Evolutionary conservation across 768 basidiomycete species (phyloP).

Genomic region (Amanita phalloides): DNA sequence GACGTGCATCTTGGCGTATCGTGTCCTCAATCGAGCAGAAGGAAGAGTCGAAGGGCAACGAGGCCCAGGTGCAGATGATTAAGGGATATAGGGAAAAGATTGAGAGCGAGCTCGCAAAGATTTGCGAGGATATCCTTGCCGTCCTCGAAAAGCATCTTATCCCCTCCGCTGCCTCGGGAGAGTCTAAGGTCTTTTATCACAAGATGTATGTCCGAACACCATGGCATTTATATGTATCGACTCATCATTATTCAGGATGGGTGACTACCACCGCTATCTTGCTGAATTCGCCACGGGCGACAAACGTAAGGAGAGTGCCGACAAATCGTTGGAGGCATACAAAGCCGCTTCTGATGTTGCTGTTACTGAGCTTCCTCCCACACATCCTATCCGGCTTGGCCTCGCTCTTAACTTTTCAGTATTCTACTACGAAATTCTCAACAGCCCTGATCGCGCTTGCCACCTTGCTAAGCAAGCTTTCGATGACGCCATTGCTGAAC

Average conservation of each 20-base stretch:
- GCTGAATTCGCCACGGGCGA: slow-evolving; percentile 98
- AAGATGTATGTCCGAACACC: slow-evolving; percentile 64
- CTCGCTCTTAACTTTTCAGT: slow-evolving; percentile 99
- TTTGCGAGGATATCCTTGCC: slow-evolving; percentile 97
- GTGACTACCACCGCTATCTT: slow-evolving; percentile 98
- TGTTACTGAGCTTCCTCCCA: slow-evolving; percentile 88
- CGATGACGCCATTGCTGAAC: slow-evolving; percentile 97
- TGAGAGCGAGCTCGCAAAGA: slow-evolving; percentile 91
- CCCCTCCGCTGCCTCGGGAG: slow-evolving; percentile 91
- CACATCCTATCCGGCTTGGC: slow-evolving; percentile 97
- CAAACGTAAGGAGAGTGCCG: slow-evolving; percentile 93
- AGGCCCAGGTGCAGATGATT: slow-evolving; percentile 93
- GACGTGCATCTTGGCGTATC: slow-evolving; percentile 96
- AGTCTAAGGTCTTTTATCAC: slow-evolving; percentile 99
- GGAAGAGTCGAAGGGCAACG: slow-evolving; percentile 98
- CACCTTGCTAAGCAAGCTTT: slow-evolving; percentile 99
- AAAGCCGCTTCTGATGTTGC: slow-evolving; percentile 97
- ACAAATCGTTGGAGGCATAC: slow-evolving; percentile 96
- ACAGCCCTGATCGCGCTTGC: slow-evolving; percentile 97
- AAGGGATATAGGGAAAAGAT: slow-evolving; percentile 98
- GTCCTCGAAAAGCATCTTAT: slow-evolving; percentile 98
- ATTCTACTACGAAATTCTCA: slow-evolving; percentile 99
- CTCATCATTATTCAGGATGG: slow-evolving; percentile 62
- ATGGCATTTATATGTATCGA: slow-evolving; percentile 1
- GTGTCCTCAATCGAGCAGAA: slow-evolving; percentile 99